Percentiles rank a stretch among this genome's conserved stretches.
Evolutionary conservation across 2,329 filamentous ascomycete genomes (phyloP).

Genomic region (Fusarium torulosum): DNA sequence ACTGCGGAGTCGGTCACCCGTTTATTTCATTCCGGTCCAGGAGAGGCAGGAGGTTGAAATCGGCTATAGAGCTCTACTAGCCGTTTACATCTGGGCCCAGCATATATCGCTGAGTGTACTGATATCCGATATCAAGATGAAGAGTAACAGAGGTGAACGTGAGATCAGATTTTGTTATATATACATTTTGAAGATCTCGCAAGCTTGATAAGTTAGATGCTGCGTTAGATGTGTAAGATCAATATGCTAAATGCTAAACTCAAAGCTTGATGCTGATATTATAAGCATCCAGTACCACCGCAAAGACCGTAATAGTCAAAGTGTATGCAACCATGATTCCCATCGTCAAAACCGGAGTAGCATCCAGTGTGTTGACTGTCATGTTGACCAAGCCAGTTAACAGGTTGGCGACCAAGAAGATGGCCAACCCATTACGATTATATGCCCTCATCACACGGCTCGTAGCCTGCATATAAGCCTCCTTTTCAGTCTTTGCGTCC

Average conservation of each 20-base stretch:
- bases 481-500: constrained; percentile 68
- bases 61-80: too few relatives aligned
- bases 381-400: constrained; percentile 92
- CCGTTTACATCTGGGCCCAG: not conserved
- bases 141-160: not conserved
- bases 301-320: constrained; percentile 73
- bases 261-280: constrained; percentile 79
- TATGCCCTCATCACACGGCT: constrained; percentile 85
- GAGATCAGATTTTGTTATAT: not conserved
- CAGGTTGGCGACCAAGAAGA: constrained; percentile 91
- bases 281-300: constrained; percentile 73
- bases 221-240: constrained; percentile 1
- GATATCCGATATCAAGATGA: not conserved
- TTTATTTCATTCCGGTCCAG: too few relatives aligned
- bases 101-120: not conserved
- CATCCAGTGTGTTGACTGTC: constrained; percentile 83
- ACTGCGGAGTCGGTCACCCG: not conserved
- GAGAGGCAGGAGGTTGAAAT: not conserved
- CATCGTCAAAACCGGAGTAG: constrained; percentile 74
- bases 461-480: constrained; percentile 76
- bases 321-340: constrained; percentile 81
- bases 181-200: not conserved
- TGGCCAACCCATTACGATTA: constrained; percentile 86
- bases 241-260: constrained; percentile 15
- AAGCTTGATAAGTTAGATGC: not conserved